A percentile compares a stretch with the other conserved stretches of the same genome.
Conservation (phyloP, 1,284 basidiomycete species). For the Pyrrhoderma lamaoense region DNA sequence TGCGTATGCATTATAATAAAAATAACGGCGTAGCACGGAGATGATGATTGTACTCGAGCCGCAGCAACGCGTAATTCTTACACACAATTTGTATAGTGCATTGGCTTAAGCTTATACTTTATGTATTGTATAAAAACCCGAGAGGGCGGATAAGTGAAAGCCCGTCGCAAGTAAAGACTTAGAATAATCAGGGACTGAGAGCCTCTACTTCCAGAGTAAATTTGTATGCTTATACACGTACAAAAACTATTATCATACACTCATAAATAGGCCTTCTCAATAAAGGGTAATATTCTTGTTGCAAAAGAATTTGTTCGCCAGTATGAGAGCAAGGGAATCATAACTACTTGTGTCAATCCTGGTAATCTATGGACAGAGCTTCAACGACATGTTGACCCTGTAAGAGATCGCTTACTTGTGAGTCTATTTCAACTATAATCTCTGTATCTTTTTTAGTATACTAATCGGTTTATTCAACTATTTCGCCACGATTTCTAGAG, state of each 20-base stretch:
- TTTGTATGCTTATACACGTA: constrained; percentile 26
- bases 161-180: no score
- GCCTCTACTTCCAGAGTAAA: constrained; percentile 36
- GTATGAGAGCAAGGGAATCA: constrained; percentile 25
- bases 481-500: constrained; percentile 9
- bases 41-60: no score
- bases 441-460: background rate
- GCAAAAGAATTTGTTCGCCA: constrained; percentile 25
- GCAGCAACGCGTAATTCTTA: no score
- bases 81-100: no score
- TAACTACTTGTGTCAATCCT: constrained; percentile 26
- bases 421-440: background rate
- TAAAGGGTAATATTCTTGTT: constrained; percentile 24
- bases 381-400: constrained; percentile 28
- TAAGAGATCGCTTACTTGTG: constrained; percentile 13
- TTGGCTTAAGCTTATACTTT: no score
- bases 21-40: no score
- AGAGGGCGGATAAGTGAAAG: no score
- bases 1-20: no score
- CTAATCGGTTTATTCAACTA: background rate
- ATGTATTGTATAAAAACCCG: no score
- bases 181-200: background rate
- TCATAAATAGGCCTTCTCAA: no score
- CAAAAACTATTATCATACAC: no score
- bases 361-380: constrained; percentile 36